Conservation (phyloP, 768 basidiomycete species). For the Amyloporia xantha region DNA sequence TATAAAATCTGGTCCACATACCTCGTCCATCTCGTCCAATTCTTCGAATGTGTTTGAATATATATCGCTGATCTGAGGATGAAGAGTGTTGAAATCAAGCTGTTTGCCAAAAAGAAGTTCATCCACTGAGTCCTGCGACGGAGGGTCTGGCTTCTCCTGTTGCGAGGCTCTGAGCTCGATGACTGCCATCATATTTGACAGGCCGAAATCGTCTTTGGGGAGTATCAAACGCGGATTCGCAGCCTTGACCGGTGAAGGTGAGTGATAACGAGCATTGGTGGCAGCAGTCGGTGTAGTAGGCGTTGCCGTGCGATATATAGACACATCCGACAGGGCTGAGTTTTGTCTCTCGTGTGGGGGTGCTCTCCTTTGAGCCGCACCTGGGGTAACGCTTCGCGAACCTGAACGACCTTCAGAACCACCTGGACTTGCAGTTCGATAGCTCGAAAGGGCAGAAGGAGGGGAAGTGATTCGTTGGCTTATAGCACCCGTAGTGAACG, state of each 20-base stretch:
- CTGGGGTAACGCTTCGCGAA: conserved; percentile 32
- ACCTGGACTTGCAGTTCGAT: conserved; percentile 23
- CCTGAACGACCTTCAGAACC: conserved; percentile 8
- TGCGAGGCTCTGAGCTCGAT: conserved; percentile 59
- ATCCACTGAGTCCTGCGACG: conserved; percentile 57
- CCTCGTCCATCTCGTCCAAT: conserved; percentile 78
- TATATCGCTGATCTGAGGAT: conserved; percentile 66
- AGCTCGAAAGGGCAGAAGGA: conserved; percentile 23
- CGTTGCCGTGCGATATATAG: conserved; percentile 33
- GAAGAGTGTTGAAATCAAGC: conserved; percentile 54
- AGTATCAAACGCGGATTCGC: conserved; percentile 38
- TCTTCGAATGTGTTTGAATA: conserved; percentile 66
- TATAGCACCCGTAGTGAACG: conserved; percentile 5
- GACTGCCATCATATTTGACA: conserved; percentile 80
- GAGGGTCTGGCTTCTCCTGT: conserved; percentile 23
- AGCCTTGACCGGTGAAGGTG: conserved; percentile 5
- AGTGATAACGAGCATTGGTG: neutral
- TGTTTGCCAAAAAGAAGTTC: conserved; percentile 66
- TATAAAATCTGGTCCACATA: conserved; percentile 23
- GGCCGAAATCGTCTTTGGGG: conserved; percentile 80
- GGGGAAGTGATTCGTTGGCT: conserved; percentile 22
- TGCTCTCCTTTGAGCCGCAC: conserved; percentile 19
- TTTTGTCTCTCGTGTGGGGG: conserved; percentile 44
- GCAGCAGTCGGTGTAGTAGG: conserved; percentile 12
- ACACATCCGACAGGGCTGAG: conserved; percentile 63